Evolutionary conservation across 78 protist genomes (phyloP), one percentile per base, ranked within the genome.

Genomic region (Dictyostelium intermedium): DNA sequence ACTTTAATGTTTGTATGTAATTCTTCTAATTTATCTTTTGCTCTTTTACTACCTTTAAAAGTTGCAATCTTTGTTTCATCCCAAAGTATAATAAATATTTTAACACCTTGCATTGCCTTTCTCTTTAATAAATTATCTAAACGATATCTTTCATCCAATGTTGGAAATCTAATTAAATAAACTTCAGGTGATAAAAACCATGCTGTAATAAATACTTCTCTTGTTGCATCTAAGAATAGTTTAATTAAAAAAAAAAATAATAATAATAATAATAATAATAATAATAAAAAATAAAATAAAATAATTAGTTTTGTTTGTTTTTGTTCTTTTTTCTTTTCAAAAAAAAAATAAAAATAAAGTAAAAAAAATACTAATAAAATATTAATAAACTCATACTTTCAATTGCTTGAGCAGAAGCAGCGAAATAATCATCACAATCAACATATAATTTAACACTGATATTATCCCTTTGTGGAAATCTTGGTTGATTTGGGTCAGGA

Each of bases 141-240:
- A 6, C 97, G 8, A 50, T 95, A 84, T 80, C 76, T 83, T 27
- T 73, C 53, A 39, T 82, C 86, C 2, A 80, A 50, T 16, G 83
- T 27, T 37, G 93, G 93, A 72, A 79, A 85, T 41, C 97, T 91
- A 53, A 78, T 77, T 47, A 95, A 50, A 82, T 39, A 95, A 7
- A 95, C 81, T 41, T 83, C 91, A 11, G 97, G 97, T 70, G 94
- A 86, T 50, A 95, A n/a, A 74, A 95, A 95, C 97, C 97, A 86
- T 34, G 94, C 89, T 56, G 93, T 76, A 8, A 86, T 77, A 61
- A 89, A 79, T 16, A 95, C 87, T 25, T 81, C 91, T 25, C 96
- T 41, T 16, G 70, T 83, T 37, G 92, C 96, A 53, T 80, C 82
- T 79, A 61, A n/a, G n/a, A n/a, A n/a, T n/a, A n/a, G n/a, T n/a